Base-by-base conservation (phyloP, 2,329 filamentous ascomycete genomes). In the Fusarium ramigenum region DNA sequence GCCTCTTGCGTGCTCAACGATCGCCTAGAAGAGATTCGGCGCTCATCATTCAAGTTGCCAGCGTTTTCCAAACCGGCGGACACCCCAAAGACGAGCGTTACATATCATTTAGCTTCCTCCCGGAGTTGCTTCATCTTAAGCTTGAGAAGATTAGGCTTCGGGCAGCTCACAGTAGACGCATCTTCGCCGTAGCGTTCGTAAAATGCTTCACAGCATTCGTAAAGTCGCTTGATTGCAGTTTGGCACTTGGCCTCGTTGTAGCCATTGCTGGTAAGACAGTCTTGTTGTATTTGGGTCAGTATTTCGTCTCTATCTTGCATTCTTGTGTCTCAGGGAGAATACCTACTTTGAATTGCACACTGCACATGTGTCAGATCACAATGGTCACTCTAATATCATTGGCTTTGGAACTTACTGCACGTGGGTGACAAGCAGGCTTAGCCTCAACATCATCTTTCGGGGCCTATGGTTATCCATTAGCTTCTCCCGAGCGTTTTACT, bases 1-100 rank as follows among this genome's bases (percentile, higher is more conserved):
- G 92, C 89, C 93, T 95, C 93, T 86, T 87, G 93, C 95, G 96
- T 94, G 96, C 96, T 99, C 95, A 90, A 95, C 92, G 94, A 95
- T 93, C 88, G 93, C 93, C 96, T 93, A 94, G 97, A 93, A 93
- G 82, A 87, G 90, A 87, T 86, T 83, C 84, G 86, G 87, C 91
- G 89, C 90, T 93, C 89, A 89, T 89, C 91, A 86, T 89, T 87
- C 84, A 87, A 87, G 91, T 93, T 91, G 84, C 90, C 91, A 87
- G 85, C 89, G 83, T 80, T 80, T 81, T 76, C 76, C 62, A 79
- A 80, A 82, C 84, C 80, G 82, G 84, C 83, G 84, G 84, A 83
- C 85, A 79, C 71, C 79, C 65, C 72, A 76, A 80, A 80, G 82
- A 82, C 72, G 82, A 84, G 86, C 87, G 82, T 80, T 79, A 86